These are phyloP conservation scores for Globisporangium sylvaticum DNA, from an alignment of 352 stramenopile genomes.

Conservation along the genomic window DNA sequence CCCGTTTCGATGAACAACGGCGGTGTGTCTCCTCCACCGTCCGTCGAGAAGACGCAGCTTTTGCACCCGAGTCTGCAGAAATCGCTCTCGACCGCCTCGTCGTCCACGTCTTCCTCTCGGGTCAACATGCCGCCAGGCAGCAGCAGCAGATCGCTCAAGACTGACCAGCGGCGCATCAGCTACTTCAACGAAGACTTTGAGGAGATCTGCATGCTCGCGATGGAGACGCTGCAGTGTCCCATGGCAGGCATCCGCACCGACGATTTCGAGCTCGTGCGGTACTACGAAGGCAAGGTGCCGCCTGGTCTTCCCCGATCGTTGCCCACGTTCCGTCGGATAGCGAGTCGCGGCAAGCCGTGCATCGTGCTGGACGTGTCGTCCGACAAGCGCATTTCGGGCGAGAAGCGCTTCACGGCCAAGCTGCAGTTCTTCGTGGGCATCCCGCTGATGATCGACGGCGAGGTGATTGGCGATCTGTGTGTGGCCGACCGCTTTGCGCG, in stretches of 20 bases:
- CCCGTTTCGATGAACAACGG: conserved; percentile 14
- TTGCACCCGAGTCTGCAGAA: conserved; percentile 18
- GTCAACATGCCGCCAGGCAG: conserved; percentile 20
- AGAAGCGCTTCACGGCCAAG: conserved; percentile 80
- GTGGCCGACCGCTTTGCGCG: conserved; percentile 77
- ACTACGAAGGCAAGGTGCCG: conserved; percentile 54
- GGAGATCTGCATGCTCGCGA: conserved; percentile 85
- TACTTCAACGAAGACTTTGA: conserved; percentile 89
- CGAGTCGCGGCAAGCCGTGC: conserved; percentile 81
- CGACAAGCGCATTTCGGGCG: conserved; percentile 85
- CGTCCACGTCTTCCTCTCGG: conserved; percentile 21
- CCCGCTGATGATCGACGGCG: conserved; percentile 75
- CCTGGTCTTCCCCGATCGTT: conserved; percentile 66
- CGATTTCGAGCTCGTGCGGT: conserved; percentile 85
- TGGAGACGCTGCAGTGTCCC: conserved; percentile 81
- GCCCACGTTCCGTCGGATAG: conserved; percentile 83
- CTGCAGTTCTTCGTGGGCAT: conserved; percentile 89
- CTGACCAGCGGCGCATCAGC: conserved; percentile 47
- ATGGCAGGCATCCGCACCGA: conserved; percentile 87
- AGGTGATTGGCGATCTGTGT: conserved; percentile 84
- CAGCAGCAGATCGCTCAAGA: conserved; percentile 31
- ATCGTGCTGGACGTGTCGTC: conserved; percentile 85
- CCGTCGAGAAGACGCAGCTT: conserved; percentile 11
- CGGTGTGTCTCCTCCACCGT: background rate
- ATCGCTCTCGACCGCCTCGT: conserved; percentile 24